A percentile compares a stretch with the other conserved stretches of the same genome.
phyloP scores from a whole-genome alignment of 2,329 filamentous ascomycete genomes.

The Botrytis cinerea region DNA sequence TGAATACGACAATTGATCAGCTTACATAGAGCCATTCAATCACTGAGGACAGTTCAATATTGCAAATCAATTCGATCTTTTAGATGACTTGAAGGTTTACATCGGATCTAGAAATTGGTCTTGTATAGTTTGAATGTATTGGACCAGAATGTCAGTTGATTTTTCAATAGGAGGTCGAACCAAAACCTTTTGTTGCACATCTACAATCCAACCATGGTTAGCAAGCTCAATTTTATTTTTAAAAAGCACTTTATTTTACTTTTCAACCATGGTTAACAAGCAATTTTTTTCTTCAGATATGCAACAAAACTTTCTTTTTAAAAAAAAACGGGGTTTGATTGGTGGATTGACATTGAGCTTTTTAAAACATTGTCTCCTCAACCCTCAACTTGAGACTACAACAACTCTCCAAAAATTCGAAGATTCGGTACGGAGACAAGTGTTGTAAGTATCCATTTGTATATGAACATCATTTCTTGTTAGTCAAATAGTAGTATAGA shows the following conservation, averaged over 20 bases:
- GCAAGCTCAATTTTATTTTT: background rate
- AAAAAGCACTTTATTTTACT: background rate
- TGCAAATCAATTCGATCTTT: background rate
- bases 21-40: background rate
- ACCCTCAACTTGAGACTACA: background rate
- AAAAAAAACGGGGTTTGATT: background rate
- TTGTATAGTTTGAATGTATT: background rate
- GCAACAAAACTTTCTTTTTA: background rate
- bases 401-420: background rate
- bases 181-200: background rate
- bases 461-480: background rate
- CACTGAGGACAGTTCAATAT: background rate
- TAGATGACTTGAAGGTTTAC: background rate
- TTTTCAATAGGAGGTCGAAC: fast-evolving
- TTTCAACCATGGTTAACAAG: background rate
- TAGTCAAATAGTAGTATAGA: background rate
- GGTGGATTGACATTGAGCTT: background rate
- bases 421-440: background rate
- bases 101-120: background rate
- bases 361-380: background rate
- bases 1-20: background rate
- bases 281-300: background rate
- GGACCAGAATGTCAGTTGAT: background rate
- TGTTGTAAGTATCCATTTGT: background rate
- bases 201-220: background rate